Base-by-base conservation (phyloP, 208 protist genomes). In the Acanthamoeba divionensis region DNA sequence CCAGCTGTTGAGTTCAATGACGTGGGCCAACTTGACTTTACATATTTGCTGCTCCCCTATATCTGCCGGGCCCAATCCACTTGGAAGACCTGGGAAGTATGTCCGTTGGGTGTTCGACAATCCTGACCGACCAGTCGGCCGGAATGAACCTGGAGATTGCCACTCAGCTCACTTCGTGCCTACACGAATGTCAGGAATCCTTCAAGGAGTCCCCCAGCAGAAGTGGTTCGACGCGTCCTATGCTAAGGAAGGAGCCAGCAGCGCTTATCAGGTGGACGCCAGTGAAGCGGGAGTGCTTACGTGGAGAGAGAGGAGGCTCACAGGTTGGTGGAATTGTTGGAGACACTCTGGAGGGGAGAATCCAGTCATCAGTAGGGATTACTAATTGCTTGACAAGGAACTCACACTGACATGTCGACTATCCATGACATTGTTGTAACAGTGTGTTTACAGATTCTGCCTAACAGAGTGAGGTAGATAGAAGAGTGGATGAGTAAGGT, bases 31-130 rank as follows among this genome's bases (percentile, higher is more conserved):
- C 71, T 52, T 80, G 12, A 80, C 71, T 7, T 80, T 45, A 5
- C 24, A n/a, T 63, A 29, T 5, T 1, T 63, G 2, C 55, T 63
- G 1, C 55, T 63, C 55, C 4, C 55, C 5, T 63, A 31, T 63
- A 24, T 63, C 24, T 33, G 12, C 54, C 36, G 71, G 71, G n/a
- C 44, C 71, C 45, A 80, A 80, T 36, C n/a, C 71, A 80, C 36
- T 45, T 80, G 44, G 71, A 80, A 7, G 71, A 80, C 36, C 36
- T 80, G 4, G 71, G 71, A 15, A 60, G n/a, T 80, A 80, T 24
- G 13, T 45, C 15, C 71, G 71, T 26, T 80, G 71, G 71, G 0
- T 80, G 0, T 80, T 80, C 2, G 71, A 80, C 71, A 1, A 60
- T 33, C 71, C 41, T 0, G 71, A 80, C 41, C 0, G 71, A 80